Conservation (phyloP, 495 filamentous ascomycete genomes). For the Tuber melanosporum region DNA sequence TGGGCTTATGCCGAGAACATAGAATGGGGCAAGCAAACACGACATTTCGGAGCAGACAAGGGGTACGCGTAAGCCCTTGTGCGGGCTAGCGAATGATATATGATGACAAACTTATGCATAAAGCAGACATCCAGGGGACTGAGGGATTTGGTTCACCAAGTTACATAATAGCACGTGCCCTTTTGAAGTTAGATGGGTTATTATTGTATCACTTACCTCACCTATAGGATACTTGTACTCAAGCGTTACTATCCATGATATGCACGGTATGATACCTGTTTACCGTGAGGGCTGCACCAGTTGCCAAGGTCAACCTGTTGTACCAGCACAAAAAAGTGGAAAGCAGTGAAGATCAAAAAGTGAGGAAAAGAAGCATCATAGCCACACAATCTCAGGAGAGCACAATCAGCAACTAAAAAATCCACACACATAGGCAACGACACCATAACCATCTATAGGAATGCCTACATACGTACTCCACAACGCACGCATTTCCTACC, state of each 20-base stretch:
- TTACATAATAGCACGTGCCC: neutral
- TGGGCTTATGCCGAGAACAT: neutral
- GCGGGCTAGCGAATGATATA: neutral
- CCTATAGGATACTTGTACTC: too few relatives aligned
- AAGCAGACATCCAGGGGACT: neutral
- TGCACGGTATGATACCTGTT: too few relatives aligned
- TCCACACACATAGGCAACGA: too few relatives aligned
- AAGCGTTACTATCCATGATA: too few relatives aligned
- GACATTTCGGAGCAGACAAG: neutral
- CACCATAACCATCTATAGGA: neutral
- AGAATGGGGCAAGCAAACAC: neutral
- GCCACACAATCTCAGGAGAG: too few relatives aligned
- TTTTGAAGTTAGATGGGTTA: neutral
- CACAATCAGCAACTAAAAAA: too few relatives aligned
- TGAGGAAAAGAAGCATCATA: too few relatives aligned
- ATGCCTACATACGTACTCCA: neutral
- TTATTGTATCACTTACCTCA: neutral
- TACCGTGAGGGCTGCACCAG: too few relatives aligned
- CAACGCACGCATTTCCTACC: neutral
- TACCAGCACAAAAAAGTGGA: too few relatives aligned
- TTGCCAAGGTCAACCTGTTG: too few relatives aligned
- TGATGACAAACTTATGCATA: neutral
- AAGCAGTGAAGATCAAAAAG: too few relatives aligned
- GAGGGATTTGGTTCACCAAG: too few relatives aligned
- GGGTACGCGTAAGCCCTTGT: neutral